A percentile compares a stretch with the other conserved stretches of the same genome.
These are phyloP conservation scores for Xerocomellus dryophilus DNA, from an alignment of 768 basidiomycete genomes.

Conservation along the genomic window DNA sequence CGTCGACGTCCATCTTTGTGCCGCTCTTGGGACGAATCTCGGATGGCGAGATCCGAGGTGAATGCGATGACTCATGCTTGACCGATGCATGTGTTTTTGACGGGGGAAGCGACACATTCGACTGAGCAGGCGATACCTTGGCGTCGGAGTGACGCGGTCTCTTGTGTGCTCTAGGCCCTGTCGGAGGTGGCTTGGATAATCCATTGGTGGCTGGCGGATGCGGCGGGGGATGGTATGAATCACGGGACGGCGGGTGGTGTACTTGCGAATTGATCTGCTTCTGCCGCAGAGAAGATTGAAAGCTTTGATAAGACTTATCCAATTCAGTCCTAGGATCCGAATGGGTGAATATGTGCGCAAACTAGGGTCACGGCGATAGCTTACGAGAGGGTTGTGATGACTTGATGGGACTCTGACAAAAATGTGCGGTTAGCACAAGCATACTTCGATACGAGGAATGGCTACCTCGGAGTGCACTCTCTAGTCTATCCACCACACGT, in stretches of 20 bases:
- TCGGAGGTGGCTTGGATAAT: constrained; percentile 58
- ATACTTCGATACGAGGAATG: neutral
- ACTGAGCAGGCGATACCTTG: constrained; percentile 34
- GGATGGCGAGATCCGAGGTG: constrained; percentile 27
- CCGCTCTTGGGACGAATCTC: constrained; percentile 28
- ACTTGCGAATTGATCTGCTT: constrained; percentile 30
- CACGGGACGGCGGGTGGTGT: constrained; percentile 42
- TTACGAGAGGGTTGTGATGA: constrained; percentile 69
- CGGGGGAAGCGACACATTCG: constrained; percentile 30
- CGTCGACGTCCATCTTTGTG: constrained; percentile 56
- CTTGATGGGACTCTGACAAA: constrained; percentile 69
- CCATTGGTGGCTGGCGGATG: constrained; percentile 36
- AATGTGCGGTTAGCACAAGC: constrained; percentile 4
- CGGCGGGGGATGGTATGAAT: constrained; percentile 37
- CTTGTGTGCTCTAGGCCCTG: constrained; percentile 79
- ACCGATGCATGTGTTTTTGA: constrained; percentile 18
- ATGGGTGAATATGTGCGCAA: constrained; percentile 14
- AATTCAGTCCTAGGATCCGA: constrained; percentile 58
- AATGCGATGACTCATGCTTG: constrained; percentile 31
- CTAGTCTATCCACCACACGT: constrained; percentile 63
- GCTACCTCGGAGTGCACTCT: constrained; percentile 74
- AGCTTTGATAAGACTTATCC: constrained; percentile 70
- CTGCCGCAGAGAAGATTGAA: constrained; percentile 46
- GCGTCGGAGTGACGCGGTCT: constrained; percentile 69
- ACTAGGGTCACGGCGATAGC: constrained; percentile 28